phyloP scores from a whole-genome alignment of 2,329 filamentous ascomycete genomes.

The Exophiala sideris region DNA sequence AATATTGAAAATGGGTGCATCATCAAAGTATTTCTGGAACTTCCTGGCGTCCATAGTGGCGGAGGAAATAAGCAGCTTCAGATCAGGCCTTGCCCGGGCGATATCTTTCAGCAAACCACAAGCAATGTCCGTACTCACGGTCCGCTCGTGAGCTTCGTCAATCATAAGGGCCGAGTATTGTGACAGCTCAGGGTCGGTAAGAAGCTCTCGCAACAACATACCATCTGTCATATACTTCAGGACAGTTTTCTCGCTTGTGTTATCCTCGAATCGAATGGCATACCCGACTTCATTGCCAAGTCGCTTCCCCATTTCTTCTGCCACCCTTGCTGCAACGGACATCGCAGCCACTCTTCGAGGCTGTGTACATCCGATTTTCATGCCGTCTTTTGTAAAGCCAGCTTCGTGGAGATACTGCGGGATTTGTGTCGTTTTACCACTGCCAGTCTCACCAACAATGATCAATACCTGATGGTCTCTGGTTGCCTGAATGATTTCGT shows the following conservation, averaged over 20 bases:
- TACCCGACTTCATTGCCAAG: slow-evolving; percentile 92
- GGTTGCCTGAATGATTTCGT: slow-evolving; percentile 83
- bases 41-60: slow-evolving; percentile 93
- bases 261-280: slow-evolving; percentile 90
- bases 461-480: slow-evolving; percentile 82
- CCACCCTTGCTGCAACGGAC: slow-evolving; percentile 94
- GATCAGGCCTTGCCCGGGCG: slow-evolving; percentile 72
- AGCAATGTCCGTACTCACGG: slow-evolving; percentile 84
- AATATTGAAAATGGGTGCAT: slow-evolving; percentile 91
- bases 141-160: slow-evolving; percentile 94
- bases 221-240: slow-evolving; percentile 98
- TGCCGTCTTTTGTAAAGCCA: slow-evolving; percentile 76
- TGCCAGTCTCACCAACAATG: slow-evolving; percentile 91
- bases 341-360: slow-evolving; percentile 94
- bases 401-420: slow-evolving; percentile 92
- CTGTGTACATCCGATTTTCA: slow-evolving; percentile 90
- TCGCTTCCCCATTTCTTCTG: slow-evolving; percentile 87
- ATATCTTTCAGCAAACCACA: slow-evolving; percentile 87
- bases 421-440: slow-evolving; percentile 92
- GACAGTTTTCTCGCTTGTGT: slow-evolving; percentile 83
- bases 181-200: slow-evolving; percentile 80
- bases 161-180: slow-evolving; percentile 90
- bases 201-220: slow-evolving; percentile 84
- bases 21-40: slow-evolving; percentile 87
- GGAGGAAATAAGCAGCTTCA: slow-evolving; percentile 88